phyloP scores from a whole-genome alignment of 2,329 filamentous ascomycete species.

The Colletotrichum chlorophyti region DNA sequence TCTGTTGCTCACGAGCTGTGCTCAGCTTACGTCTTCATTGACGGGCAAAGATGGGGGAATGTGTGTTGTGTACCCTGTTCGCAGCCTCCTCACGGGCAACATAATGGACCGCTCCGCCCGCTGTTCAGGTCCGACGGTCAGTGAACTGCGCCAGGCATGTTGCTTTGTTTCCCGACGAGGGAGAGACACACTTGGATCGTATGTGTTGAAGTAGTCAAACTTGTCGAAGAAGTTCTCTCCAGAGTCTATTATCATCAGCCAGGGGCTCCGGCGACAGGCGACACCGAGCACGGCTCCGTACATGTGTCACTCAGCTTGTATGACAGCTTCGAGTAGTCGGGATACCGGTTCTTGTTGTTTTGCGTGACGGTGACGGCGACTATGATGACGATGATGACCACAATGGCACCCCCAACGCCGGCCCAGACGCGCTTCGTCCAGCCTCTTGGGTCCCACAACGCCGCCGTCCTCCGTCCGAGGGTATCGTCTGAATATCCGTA shows the following conservation, averaged over 20 bases:
- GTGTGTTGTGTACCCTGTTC: conserved; percentile 44
- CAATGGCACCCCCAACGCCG: conserved; percentile 44
- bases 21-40: conserved; percentile 16
- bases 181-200: conserved; percentile 52
- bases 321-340: conserved; percentile 52
- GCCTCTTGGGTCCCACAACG: conserved; percentile 52
- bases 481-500: conserved; percentile 11
- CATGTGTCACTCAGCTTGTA: conserved; percentile 58
- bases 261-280: conserved; percentile 8
- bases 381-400: conserved; percentile 56
- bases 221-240: conserved; percentile 60
- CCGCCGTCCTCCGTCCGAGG: neutral
- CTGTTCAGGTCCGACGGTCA: conserved; percentile 32
- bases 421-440: conserved; percentile 63
- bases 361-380: conserved; percentile 52
- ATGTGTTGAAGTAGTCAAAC: conserved; percentile 59
- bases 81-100: conserved; percentile 50
- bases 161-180: conserved; percentile 4
- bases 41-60: neutral
- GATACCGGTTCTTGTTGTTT: conserved; percentile 50
- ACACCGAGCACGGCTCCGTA: conserved; percentile 36
- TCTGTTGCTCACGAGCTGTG: conserved; percentile 43
- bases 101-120: conserved; percentile 61
- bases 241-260: conserved; percentile 45
- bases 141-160: conserved; percentile 7